Conservation (phyloP, 2,329 filamentous ascomycete genomes). For the Exophiala bonariae region DNA sequence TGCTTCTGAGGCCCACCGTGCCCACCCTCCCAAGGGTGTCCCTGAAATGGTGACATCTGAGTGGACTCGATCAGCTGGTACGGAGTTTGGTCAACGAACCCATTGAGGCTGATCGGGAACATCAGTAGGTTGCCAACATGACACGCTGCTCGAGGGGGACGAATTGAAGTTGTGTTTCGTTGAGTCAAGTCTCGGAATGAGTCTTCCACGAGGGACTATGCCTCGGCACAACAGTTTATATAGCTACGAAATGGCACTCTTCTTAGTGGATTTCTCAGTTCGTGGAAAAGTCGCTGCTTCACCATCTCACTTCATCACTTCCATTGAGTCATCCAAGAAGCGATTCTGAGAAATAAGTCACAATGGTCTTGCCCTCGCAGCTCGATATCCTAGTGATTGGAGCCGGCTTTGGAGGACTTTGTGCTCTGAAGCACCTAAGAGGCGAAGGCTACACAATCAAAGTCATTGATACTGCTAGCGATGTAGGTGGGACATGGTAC, state of each 20-base stretch:
- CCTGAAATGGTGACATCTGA: slow-evolving; percentile 2
- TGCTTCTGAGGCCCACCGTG: background rate
- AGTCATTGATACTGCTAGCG: no score
- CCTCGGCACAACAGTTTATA: slow-evolving; percentile 6
- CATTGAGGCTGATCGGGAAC: slow-evolving; percentile 5
- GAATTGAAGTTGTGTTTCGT: slow-evolving; percentile 3
- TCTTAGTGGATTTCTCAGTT: slow-evolving; percentile 5
- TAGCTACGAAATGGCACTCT: slow-evolving; percentile 5
- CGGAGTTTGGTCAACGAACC: slow-evolving; percentile 1
- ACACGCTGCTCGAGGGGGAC: slow-evolving; percentile 3
- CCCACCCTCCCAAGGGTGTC: slow-evolving; percentile 1
- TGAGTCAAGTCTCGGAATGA: slow-evolving; percentile 3
- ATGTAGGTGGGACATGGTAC: no score
- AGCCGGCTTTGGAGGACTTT: no score
- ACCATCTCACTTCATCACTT: slow-evolving; percentile 5
- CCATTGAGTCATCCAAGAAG: slow-evolving; percentile 5
- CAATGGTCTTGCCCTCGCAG: no score
- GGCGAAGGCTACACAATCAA: no score
- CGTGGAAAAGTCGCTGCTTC: slow-evolving; percentile 4
- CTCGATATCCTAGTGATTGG: no score
- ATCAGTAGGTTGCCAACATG: slow-evolving; percentile 3
- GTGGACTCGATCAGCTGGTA: slow-evolving; percentile 4
- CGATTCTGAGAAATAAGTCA: slow-evolving; percentile 5
- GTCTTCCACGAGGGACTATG: slow-evolving; percentile 5
- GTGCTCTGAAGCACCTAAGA: no score